phyloP scores from a whole-genome alignment of 164 flowering plant species.

The Tetracentron sinense region DNA sequence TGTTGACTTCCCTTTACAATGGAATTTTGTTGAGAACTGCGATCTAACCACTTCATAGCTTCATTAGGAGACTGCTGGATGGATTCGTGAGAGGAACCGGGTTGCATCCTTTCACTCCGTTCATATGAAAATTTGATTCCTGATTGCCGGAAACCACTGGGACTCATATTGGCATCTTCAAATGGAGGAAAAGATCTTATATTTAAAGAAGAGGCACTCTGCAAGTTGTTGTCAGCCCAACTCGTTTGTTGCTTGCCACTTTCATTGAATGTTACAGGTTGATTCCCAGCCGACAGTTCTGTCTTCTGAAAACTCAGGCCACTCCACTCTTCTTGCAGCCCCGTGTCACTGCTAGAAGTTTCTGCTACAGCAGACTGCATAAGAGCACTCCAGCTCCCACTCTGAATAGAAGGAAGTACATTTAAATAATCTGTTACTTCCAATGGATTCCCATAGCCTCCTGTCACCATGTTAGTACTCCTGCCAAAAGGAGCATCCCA shows the following conservation, averaged over 20 bases:
- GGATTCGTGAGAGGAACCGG: conserved; percentile 30
- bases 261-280: conserved; percentile 30
- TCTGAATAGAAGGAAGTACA: conserved; percentile 56
- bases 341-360: conserved; percentile 71
- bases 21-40: conserved; percentile 32
- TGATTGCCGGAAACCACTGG: conserved; percentile 34
- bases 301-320: conserved; percentile 63
- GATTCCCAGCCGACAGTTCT: conserved; percentile 49
- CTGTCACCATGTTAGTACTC: conserved; percentile 21
- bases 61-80: conserved; percentile 33
- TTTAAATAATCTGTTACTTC: conserved; percentile 33
- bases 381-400: conserved; percentile 95
- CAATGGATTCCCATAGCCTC: conserved; percentile 31
- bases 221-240: conserved; percentile 46
- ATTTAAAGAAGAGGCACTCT: conserved; percentile 34
- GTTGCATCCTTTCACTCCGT: conserved; percentile 26
- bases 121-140: conserved; percentile 23
- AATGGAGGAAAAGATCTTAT: conserved; percentile 31
- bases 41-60: conserved; percentile 35
- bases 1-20: conserved; percentile 31
- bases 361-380: conserved; percentile 96
- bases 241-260: conserved; percentile 39
- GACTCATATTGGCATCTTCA: conserved; percentile 31
- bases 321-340: conserved; percentile 77
- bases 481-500: conserved; percentile 51